Percentiles rank a stretch among this genome's conserved stretches.
Conservation (phyloP, 169 alveolate genomes). For the Pseudocohnilembus persalinus region DNA sequence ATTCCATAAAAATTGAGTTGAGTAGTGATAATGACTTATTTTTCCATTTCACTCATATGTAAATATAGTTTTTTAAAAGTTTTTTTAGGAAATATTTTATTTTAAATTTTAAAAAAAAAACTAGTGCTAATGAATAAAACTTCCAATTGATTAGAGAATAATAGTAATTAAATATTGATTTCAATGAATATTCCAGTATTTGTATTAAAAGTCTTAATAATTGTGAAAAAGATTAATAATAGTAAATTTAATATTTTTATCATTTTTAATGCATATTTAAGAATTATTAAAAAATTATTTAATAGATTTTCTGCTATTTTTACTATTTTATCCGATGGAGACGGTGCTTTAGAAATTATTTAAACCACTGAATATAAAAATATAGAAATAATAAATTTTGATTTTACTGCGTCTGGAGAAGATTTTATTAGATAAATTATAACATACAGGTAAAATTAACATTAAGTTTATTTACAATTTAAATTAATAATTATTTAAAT, state of each 20-base stretch:
- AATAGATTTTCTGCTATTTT: conserved; percentile 66
- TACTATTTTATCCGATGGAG: conserved; percentile 66
- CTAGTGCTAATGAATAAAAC: conserved; percentile 53
- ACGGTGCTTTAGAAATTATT: conserved; percentile 69
- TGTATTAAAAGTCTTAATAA: conserved; percentile 65
- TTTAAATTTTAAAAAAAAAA: neutral
- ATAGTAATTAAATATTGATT: conserved; percentile 60
- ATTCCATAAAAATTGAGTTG: conserved; percentile 86
- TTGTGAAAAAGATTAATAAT: conserved; percentile 70
- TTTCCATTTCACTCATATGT: conserved; percentile 90
- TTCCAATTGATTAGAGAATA: conserved; percentile 65
- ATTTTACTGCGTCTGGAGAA: conserved; percentile 64
- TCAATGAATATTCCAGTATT: conserved; percentile 68
- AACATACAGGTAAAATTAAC: conserved; percentile 25
- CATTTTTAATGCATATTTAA: neutral
- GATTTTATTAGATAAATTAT: conserved; percentile 68
- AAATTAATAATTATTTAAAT: too few relatives aligned
- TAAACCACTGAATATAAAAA: conserved; percentile 76
- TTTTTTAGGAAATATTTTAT: too few relatives aligned
- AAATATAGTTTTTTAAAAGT: conserved; percentile 10
- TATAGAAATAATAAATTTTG: conserved; percentile 65
- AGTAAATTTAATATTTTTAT: conserved; percentile 6
- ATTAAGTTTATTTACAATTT: too few relatives aligned
- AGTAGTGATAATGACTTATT: conserved; percentile 94
- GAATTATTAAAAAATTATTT: neutral